Base-by-base conservation (phyloP, 345 rosid species). In the Euphorbia peplus region DNA sequence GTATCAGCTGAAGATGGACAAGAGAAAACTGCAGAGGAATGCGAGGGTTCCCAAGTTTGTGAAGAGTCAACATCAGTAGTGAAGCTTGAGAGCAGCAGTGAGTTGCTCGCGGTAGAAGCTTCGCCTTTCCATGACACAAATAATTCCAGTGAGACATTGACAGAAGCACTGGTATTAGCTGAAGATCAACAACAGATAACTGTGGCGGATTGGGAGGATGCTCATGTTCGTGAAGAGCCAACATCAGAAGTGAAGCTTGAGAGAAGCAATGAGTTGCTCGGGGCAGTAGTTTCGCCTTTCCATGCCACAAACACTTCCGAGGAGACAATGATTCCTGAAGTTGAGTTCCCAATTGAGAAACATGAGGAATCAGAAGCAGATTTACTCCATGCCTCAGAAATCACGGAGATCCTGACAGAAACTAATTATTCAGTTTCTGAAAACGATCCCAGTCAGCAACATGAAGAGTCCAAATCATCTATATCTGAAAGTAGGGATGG, bases 181-280 rank as follows among this genome's bases (percentile, higher is more conserved):
- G 66, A 68, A 60, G 74, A 68, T 22, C 68, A 54, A 9, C 70
- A 63, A 21, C 75, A 47, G 69, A 39, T 60, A 46, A 64, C 7
- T 48, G 48, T 30, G 57, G 15, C 19, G 21, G 57, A 42, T 19
- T 52, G 68, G 8, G 12, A 28, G 26, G 50, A 58, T 16, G 53
- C 39, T 62, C 68, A 75, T 62, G 54, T 19, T 60, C 48, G 62
- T 53, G 69, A 29, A 6, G 60, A 28, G n/a, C 55, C 73, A 30
- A 66, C 8, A 22, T 26, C 64, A 42, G 76, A 70, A 69, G 8
- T 48, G 21, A 72, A 67, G 66, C 73, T 68, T 16, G 76, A 47
- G 73, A 68, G 19, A 37, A 21, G 4, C 19, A 18, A 26, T 44
- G 75, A 73, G 63, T 68, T 62, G 59, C 48, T 46, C 67, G 54